phyloP scores from a whole-genome alignment of 805 yeast species.

The Candida cerambycidarum region DNA sequence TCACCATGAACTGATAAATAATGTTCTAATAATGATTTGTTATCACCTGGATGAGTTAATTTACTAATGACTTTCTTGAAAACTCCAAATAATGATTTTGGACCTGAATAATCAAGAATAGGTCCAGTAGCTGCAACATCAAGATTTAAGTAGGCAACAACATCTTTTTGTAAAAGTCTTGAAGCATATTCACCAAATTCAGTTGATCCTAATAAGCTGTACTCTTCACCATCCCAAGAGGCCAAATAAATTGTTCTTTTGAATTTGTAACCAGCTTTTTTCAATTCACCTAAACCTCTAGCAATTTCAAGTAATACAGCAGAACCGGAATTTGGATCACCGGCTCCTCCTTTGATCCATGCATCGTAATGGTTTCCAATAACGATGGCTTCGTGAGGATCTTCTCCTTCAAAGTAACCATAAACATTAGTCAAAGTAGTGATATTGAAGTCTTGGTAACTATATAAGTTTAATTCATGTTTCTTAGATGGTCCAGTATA shows the following conservation, averaged over 20 bases:
- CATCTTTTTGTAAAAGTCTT: slow-evolving; percentile 37
- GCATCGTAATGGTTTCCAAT: slow-evolving; percentile 49
- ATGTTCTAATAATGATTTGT: slow-evolving; percentile 48
- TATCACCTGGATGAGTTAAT: slow-evolving; percentile 43
- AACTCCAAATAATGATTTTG: slow-evolving; percentile 55
- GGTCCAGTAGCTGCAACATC: slow-evolving; percentile 56
- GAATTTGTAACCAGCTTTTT: slow-evolving; percentile 37
- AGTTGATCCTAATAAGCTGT: slow-evolving; percentile 55
- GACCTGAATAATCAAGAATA: slow-evolving; percentile 45
- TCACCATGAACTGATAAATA: slow-evolving; percentile 37
- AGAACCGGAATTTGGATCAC: slow-evolving; percentile 48
- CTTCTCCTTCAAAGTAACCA: slow-evolving; percentile 44
- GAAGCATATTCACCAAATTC: slow-evolving; percentile 54
- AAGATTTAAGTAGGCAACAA: slow-evolving; percentile 51
- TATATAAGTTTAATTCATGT: slow-evolving; percentile 39
- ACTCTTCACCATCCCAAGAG: slow-evolving; percentile 47
- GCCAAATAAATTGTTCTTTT: slow-evolving; percentile 39
- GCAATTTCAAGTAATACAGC: slow-evolving; percentile 43
- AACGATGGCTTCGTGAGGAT: slow-evolving; percentile 37
- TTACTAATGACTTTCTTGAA: slow-evolving; percentile 46
- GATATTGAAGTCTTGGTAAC: slow-evolving; percentile 39
- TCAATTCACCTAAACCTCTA: slow-evolving; percentile 40
- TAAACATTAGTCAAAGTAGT: slow-evolving; percentile 44
- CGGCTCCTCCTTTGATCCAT: slow-evolving; percentile 50
- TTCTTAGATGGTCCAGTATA: slow-evolving; percentile 39